Evolutionary conservation across 192 early-diverging fungal genomes (phyloP).

Genomic region (Rhizophagus prolifer): DNA sequence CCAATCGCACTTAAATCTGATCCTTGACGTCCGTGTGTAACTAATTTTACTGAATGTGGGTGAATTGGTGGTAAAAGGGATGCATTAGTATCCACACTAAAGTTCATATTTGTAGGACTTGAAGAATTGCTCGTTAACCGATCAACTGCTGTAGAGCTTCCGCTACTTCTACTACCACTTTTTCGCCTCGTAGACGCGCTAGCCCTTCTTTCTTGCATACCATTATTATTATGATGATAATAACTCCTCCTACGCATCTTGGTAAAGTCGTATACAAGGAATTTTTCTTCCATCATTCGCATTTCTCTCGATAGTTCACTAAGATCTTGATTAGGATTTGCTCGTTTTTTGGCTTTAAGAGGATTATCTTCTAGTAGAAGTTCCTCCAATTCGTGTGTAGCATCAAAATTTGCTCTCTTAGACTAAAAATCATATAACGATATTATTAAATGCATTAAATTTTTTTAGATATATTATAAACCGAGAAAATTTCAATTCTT

Average conservation of each 20-base stretch:
- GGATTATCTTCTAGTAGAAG: slow-evolving; percentile 96
- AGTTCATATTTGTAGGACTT: neutral
- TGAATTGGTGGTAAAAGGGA: neutral
- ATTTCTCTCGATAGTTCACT: slow-evolving; percentile 57
- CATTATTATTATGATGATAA: neutral
- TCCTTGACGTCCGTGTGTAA: neutral
- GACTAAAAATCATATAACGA: slow-evolving; percentile 44
- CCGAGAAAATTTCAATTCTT: slow-evolving; percentile 32
- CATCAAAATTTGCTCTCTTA: slow-evolving; percentile 93
- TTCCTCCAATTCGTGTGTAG: slow-evolving; percentile 94
- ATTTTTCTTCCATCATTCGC: slow-evolving; percentile 80
- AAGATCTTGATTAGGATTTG: slow-evolving; percentile 39
- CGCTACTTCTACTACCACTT: slow-evolving; percentile 17
- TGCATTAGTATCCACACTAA: neutral
- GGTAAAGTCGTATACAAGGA: slow-evolving; percentile 70
- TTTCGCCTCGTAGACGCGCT: neutral
- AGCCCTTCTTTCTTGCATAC: neutral
- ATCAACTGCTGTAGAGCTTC: slow-evolving; percentile 14
- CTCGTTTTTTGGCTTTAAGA: slow-evolving; percentile 72
- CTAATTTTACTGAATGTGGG: neutral
- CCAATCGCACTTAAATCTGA: slow-evolving; percentile 12
- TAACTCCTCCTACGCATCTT: slow-evolving; percentile 42
- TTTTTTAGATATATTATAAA: neutral
- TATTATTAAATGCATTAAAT: neutral
- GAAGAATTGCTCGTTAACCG: neutral